phyloP scores from a whole-genome alignment of 257 asterid species.

The Nicotiana benthamiana region DNA sequence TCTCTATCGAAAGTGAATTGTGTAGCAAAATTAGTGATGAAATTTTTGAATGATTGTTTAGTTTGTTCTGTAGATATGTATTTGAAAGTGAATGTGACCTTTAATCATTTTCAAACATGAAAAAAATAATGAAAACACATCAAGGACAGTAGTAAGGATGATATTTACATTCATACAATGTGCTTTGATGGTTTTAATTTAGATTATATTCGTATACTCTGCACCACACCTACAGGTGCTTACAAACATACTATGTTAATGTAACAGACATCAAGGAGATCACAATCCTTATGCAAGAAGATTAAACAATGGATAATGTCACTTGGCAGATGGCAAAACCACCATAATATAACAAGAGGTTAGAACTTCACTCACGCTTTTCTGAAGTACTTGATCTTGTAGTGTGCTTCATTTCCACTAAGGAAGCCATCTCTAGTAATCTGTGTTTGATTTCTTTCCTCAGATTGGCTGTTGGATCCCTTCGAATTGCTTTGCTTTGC shows the following conservation, averaged over 20 bases:
- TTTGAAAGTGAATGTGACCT: too few species aligned
- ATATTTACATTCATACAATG: too few species aligned
- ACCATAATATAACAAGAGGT: background rate
- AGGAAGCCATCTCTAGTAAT: slow-evolving; percentile 45
- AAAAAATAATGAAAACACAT: too few species aligned
- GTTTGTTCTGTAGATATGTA: too few species aligned
- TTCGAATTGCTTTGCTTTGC: slow-evolving; percentile 53
- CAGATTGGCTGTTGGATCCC: slow-evolving; percentile 29
- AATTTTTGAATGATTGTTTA: too few species aligned
- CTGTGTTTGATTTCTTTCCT: slow-evolving; percentile 53
- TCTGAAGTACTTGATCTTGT: slow-evolving; percentile 31
- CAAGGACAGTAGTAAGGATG: too few species aligned
- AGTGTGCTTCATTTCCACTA: slow-evolving; percentile 39
- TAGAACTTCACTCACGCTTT: slow-evolving; percentile 45
- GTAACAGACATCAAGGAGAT: background rate
- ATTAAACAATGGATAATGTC: background rate
- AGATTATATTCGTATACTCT: too few species aligned
- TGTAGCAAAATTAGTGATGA: too few species aligned
- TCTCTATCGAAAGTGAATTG: too few species aligned
- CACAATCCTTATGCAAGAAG: background rate
- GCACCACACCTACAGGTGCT: background rate
- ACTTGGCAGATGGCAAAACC: background rate
- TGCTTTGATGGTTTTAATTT: too few species aligned
- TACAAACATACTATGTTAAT: background rate
- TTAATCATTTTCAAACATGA: too few species aligned